These are phyloP conservation scores for Malassezia restricta DNA, from an alignment of 1,284 basidiomycete species.

Conservation along the genomic window DNA sequence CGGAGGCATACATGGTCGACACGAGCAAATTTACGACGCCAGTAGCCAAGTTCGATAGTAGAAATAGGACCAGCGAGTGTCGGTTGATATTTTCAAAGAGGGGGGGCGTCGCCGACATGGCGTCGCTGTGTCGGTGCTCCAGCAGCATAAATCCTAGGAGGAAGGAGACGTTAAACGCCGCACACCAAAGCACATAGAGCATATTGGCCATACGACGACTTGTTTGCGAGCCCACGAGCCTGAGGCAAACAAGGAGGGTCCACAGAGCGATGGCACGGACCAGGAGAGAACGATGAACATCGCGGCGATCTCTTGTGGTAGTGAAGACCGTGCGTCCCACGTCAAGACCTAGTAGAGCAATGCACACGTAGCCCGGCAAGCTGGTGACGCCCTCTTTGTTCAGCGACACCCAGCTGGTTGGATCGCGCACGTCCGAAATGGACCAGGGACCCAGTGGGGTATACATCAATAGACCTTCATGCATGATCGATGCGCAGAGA, in stretches of 20 bases:
- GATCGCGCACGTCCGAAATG: conserved; percentile 24
- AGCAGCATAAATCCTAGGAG: conserved; percentile 64
- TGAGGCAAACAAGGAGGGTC: conserved; percentile 61
- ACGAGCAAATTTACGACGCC: conserved; percentile 72
- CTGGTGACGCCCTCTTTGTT: conserved; percentile 88
- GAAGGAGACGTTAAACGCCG: conserved; percentile 77
- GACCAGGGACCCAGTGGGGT: conserved; percentile 28
- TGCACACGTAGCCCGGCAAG: conserved; percentile 71
- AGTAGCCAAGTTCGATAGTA: conserved; percentile 73
- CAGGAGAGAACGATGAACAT: conserved; percentile 27
- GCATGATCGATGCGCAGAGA: conserved; percentile 49
- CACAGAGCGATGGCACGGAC: no score
- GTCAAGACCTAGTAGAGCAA: conserved; percentile 75
- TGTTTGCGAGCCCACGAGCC: conserved; percentile 46
- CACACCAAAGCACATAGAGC: conserved; percentile 76
- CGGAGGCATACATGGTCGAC: conserved; percentile 65
- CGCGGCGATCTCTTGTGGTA: not conserved
- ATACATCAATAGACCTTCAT: conserved; percentile 15
- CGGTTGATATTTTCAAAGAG: conserved; percentile 69
- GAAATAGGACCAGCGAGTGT: conserved; percentile 68
- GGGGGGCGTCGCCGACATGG: not conserved
- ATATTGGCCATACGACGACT: conserved; percentile 53
- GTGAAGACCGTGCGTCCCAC: conserved; percentile 59
- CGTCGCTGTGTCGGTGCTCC: conserved; percentile 45
- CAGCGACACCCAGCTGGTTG: conserved; percentile 58